Conservation (phyloP, 192 early-diverging fungal species). For the Ambispora gerdemannii region DNA sequence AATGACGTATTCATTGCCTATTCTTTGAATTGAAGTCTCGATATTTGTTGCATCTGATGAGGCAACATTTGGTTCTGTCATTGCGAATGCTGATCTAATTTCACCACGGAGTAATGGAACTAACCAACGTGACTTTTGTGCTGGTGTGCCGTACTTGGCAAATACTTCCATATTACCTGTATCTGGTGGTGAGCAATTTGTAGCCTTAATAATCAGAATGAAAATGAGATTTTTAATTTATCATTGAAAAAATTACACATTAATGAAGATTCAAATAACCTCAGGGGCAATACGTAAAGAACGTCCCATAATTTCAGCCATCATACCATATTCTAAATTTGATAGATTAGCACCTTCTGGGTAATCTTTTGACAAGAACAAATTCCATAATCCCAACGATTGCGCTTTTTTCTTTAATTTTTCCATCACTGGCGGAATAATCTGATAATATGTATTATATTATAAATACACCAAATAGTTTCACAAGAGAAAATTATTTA, state of each 20-base stretch:
- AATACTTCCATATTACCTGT: slow-evolving; percentile 99
- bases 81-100: slow-evolving; percentile 97
- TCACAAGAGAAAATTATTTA: background rate
- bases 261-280: slow-evolving; percentile 27
- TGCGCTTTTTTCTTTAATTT: slow-evolving; percentile 84
- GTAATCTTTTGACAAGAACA: slow-evolving; percentile 84
- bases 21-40: slow-evolving; percentile 70
- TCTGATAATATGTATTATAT: slow-evolving; percentile 24
- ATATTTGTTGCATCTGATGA: slow-evolving; percentile 99
- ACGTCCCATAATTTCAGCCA: slow-evolving; percentile 89
- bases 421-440: slow-evolving; percentile 83
- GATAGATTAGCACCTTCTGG: slow-evolving; percentile 80
- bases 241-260: background rate
- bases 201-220: slow-evolving; percentile 49
- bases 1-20: slow-evolving; percentile 62
- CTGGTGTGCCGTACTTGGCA: slow-evolving; percentile 85
- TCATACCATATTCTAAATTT: slow-evolving; percentile 91
- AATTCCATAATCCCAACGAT: slow-evolving; percentile 91
- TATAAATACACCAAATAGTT: background rate
- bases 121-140: slow-evolving; percentile 79
- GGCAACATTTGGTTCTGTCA: slow-evolving; percentile 95
- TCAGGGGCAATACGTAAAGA: slow-evolving; percentile 81
- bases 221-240: background rate
- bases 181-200: slow-evolving; percentile 93
- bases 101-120: slow-evolving; percentile 82